phyloP scores from a whole-genome alignment of 768 basidiomycete genomes.

The Hortiboletus campestris region DNA sequence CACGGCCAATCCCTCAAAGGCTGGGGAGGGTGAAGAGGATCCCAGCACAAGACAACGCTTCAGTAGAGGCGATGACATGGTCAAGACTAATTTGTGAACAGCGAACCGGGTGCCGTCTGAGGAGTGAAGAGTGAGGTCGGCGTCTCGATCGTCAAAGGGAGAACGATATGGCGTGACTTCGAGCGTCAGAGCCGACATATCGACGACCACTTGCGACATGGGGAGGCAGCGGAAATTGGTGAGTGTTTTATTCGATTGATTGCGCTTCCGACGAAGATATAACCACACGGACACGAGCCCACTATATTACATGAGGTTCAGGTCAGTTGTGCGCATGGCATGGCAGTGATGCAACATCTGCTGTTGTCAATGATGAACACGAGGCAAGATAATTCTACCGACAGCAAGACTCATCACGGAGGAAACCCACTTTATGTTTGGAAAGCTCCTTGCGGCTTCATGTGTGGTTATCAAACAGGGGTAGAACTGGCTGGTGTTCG shows the following conservation, averaged over 20 bases:
- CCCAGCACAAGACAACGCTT: conserved; percentile 29
- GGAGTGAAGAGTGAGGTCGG: conserved; percentile 43
- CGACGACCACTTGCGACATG: conserved; percentile 30
- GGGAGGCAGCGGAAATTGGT: conserved; percentile 9
- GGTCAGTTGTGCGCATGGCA: conserved; percentile 30
- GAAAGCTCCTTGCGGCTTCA: conserved; percentile 22
- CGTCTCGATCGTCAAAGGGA: conserved; percentile 39
- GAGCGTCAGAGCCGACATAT: conserved; percentile 29
- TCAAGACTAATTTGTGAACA: conserved; percentile 42
- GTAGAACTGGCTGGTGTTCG: neutral
- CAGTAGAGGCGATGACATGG: conserved; percentile 42
- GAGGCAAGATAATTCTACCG: conserved; percentile 17
- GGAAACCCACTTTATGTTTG: conserved; percentile 2
- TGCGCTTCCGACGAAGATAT: conserved; percentile 27
- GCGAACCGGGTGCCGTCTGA: conserved; percentile 43
- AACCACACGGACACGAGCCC: conserved; percentile 17
- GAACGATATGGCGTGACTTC: conserved; percentile 29
- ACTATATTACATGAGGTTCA: conserved; percentile 26
- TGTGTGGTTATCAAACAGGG: conserved; percentile 1
- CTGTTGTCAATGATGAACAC: conserved; percentile 19
- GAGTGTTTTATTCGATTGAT: conserved; percentile 9
- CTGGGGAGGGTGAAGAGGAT: conserved; percentile 29
- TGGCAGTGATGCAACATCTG: conserved; percentile 16
- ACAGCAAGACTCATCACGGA: neutral
- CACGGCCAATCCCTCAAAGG: conserved; percentile 23